These are phyloP conservation scores for Colletotrichum phormii DNA, from an alignment of 2,329 filamentous ascomycete genomes.

Conservation along the genomic window DNA sequence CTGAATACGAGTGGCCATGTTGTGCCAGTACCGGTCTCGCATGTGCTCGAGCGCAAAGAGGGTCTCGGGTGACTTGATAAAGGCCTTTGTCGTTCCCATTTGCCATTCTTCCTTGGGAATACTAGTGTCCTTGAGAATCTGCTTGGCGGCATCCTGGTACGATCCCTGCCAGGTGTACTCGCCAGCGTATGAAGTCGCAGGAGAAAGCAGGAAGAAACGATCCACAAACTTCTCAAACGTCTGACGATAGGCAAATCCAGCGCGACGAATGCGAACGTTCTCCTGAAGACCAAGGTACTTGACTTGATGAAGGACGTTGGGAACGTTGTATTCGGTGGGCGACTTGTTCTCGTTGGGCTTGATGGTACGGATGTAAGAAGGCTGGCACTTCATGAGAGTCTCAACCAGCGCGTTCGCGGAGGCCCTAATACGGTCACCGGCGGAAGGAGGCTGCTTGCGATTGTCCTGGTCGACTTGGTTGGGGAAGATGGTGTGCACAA, in stretches of 20 bases:
- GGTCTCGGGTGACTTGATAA: constrained; percentile 98
- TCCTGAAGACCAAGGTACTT: constrained; percentile 99
- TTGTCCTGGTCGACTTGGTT: constrained; percentile 96
- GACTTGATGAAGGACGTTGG: constrained; percentile 96
- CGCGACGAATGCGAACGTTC: constrained; percentile 96
- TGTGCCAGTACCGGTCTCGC: constrained; percentile 98
- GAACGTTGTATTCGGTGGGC: constrained; percentile 88
- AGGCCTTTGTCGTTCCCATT: constrained; percentile 95
- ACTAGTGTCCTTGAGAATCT: constrained; percentile 95
- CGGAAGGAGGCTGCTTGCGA: constrained; percentile 90
- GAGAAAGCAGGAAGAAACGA: constrained; percentile 94
- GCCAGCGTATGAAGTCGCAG: constrained; percentile 94
- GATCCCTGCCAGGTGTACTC: constrained; percentile 97
- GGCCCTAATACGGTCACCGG: constrained; percentile 93
- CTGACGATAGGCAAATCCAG: constrained; percentile 96
- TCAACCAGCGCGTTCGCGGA: constrained; percentile 96
- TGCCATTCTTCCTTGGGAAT: constrained; percentile 97
- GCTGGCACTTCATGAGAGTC: constrained; percentile 96
- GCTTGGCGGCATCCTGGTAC: constrained; percentile 85
- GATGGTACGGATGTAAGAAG: constrained; percentile 98
- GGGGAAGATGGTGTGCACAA: constrained; percentile 91
- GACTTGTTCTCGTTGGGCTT: constrained; percentile 99
- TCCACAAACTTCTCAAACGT: constrained; percentile 99
- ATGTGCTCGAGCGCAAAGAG: constrained; percentile 97
- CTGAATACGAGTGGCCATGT: constrained; percentile 98